Base-by-base conservation (phyloP, 2,329 filamentous ascomycete genomes). In the Aspergillus brasiliensis region DNA sequence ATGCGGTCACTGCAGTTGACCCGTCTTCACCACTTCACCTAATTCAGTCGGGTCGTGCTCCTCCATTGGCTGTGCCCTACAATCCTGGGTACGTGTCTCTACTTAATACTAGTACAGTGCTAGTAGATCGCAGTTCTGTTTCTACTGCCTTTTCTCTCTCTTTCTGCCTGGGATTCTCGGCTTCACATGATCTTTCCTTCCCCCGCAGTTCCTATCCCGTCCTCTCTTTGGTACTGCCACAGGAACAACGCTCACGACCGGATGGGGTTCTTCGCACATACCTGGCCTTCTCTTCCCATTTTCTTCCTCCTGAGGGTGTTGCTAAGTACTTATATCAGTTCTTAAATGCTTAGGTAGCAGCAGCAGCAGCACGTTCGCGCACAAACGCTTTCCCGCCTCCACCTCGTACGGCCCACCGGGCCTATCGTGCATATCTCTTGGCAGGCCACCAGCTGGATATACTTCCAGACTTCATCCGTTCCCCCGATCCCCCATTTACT, bases 391-490 rank as follows among this genome's bases (percentile, higher is more conserved):
- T 27, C 27, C n/a, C 46, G 25, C 25, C 25, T 51, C 47, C 34
- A 46, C 25, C 34, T 15, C 38, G 25, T 47, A 28, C 57, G 48
- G 44, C 53, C 57, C 54, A 57, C 58, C 31, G 19, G 17, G 34
- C 40, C 34, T 55, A 51, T 53, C 49, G n/a, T 17, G 21, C 44
- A 17, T 55, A 59, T 63, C 54, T 60, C 63, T 63, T 63, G 59
- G 61, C 60, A 58, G 19, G 17, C 31, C 55, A 13, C 31, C 55
- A 13, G 37, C 47, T 28, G 13, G 19, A 56, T 44, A 55, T 57
- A 55, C 51, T 58, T 48, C 49, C 61, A 64, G 65, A 57, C 62
- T 65, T 59, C 65, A 70, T 75, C 73, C 73, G 71, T 74, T 75
- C 65, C 71, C 63, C 73, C 73, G 73, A 69, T 62, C 61, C 58